Evolutionary conservation across 1,139 yeast genomes (phyloP).

Genomic region (Kodamaea alishanica): DNA sequence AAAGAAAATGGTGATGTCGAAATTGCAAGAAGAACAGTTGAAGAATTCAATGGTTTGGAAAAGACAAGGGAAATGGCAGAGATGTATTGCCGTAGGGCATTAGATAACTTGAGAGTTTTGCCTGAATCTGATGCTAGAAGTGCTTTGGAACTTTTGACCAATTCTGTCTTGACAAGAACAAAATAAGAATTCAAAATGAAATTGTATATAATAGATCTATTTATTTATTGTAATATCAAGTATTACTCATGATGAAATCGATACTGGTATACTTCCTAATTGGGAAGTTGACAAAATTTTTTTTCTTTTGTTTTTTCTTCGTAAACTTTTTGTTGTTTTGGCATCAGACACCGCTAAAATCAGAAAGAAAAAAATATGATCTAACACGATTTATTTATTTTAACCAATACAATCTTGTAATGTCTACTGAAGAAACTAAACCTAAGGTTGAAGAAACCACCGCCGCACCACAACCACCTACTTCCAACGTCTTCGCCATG

Average conservation of each 20-base stretch:
- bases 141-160: conserved; percentile 82
- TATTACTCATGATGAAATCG: too few relatives aligned
- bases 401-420: conserved; percentile 10
- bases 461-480: conserved; percentile 50
- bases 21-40: conserved; percentile 70
- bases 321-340: neutral
- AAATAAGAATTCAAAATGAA: conserved; percentile 35
- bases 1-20: conserved; percentile 79
- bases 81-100: conserved; percentile 71
- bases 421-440: conserved; percentile 40
- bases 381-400: neutral
- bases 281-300: conserved; percentile 11
- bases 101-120: conserved; percentile 61
- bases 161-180: conserved; percentile 75
- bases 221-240: neutral
- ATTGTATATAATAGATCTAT: neutral
- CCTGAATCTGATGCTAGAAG: conserved; percentile 90
- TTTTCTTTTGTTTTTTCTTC: conserved; percentile 1
- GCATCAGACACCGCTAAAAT: conserved; percentile 1
- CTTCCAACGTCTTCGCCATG: conserved; percentile 82
- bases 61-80: conserved; percentile 77
- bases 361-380: conserved; percentile 4
- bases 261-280: conserved; percentile 8
- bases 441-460: conserved; percentile 25
- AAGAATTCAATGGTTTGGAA: conserved; percentile 66